Conservation (phyloP, 805 yeast genomes). For the Komagataella populi region DNA sequence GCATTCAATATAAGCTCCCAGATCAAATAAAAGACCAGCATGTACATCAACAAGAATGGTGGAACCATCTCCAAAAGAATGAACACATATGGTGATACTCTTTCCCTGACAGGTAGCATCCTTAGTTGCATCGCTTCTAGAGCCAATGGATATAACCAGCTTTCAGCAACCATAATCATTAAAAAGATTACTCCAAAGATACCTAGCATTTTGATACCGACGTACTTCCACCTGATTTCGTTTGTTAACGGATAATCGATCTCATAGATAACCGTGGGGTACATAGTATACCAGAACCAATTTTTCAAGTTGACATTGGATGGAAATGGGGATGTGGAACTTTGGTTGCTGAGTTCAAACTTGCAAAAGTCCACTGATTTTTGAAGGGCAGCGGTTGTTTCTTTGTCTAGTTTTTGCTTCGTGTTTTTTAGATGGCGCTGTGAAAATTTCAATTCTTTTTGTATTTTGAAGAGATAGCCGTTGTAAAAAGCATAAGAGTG, state of each 20-base stretch:
- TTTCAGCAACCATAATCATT: constrained; percentile 73
- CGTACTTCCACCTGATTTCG: constrained; percentile 54
- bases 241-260: constrained; percentile 70
- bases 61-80: constrained; percentile 65
- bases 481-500: constrained; percentile 89
- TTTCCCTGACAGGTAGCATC: constrained; percentile 28
- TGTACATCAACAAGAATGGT: constrained; percentile 61
- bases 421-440: constrained; percentile 26
- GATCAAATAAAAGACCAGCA: constrained; percentile 73
- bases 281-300: constrained; percentile 72
- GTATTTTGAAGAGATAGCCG: constrained; percentile 71
- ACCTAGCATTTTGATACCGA: constrained; percentile 58
- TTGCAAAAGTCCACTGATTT: constrained; percentile 55
- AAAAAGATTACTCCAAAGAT: constrained; percentile 76
- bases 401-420: constrained; percentile 14
- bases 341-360: constrained; percentile 55
- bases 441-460: constrained; percentile 39
- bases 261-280: constrained; percentile 80
- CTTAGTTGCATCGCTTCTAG: constrained; percentile 42
- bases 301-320: constrained; percentile 47
- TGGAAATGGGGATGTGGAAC: constrained; percentile 46
- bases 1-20: constrained; percentile 93
- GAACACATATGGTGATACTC: constrained; percentile 36
- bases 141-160: constrained; percentile 62
- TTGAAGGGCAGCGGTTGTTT: constrained; percentile 19